Evolutionary conservation across 805 yeast genomes (phyloP), one percentile per base, ranked within the genome.

Genomic region (Nematodospora valgi): DNA sequence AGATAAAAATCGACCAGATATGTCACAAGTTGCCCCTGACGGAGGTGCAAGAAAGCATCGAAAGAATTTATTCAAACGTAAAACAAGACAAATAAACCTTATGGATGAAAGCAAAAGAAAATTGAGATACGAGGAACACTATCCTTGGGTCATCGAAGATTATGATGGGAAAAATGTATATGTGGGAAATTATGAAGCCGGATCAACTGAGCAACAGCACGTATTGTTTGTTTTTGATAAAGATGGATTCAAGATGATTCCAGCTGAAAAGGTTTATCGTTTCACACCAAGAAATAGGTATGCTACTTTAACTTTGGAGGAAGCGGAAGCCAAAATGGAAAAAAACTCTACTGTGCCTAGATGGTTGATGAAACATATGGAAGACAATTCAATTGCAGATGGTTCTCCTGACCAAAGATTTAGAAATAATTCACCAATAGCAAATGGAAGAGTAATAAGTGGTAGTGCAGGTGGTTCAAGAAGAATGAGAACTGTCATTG

Each of bases 61-160:
- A 39, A 74, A 72, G 42, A 73, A 72, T 39, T 56, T 76, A 40
- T 64, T 80, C 52, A 83, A 82, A 54, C 76, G 85, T 45, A 88
- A 88, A 56, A 88, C 97, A 2, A 76, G 89, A 49, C 96, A 89
- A 58, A 77, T 87, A 13, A 80, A 75, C 47, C 75, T 82, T 18
- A 78, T 86, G 55, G 87, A 87, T 51, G 98, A 89, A 48, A 76
- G 76, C 6, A 89, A 86, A 41, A 74, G 91, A 43, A 82, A 79
- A 52, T 67, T 93, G 43, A 72, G 98, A 54, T 93, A 91, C 55
- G 98, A 93, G 62, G 98, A 93, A 62, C 86, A 82, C 57, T 91
- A 86, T 51, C 98, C 98, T 0, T 93, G 98, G 98, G 95, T 93
- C 12, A 67, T 93, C 71, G 98, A 93, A 63, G 98, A 93, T 62